Evolutionary conservation across 441 rosid genomes (phyloP), one percentile per base, ranked within the genome.

Genomic region (Erodium trifolium): DNA sequence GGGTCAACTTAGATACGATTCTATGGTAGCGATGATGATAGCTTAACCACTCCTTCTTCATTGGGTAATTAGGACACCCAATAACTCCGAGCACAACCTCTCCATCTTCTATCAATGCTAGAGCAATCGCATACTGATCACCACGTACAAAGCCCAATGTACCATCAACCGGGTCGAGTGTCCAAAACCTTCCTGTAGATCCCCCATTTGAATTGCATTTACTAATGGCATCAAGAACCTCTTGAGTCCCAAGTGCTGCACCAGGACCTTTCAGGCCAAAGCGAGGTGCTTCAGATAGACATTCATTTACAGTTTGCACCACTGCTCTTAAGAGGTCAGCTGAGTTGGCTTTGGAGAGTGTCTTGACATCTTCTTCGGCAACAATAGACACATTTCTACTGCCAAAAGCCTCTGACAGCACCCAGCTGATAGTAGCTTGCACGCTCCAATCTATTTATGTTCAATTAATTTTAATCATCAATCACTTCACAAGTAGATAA

Each of bases 21-120:
- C 87, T 78, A 63, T 87, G 87, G 75, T 87, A 87, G 0, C 86
- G 80, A 43, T 85, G 88, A 60, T 84, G 93, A 78, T 87, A 86
- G 45, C 82, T 80, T 31, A 87, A 74, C 88, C 87, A 87, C 67
- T 86, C 93, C 60, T 86, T 87, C 66, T 79, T 83, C 93, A 84
- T 84, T 0, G 93, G 90, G 78, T 87, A 87, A 72, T 87, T 87
- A 27, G 93, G 93, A 75, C 93, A 87, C 18, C 93, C 93, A 2
- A 87, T 88, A 70, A 87, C 88, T 63, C 93, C 93, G 5, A 87
- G 77, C 75, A 86, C 85, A 55, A 85, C 85, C 63, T 87, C 78
- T 5, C 90, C 93, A 37, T 87, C 81, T 65, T 84, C 90, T 67
- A 87, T 81, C 71, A 87, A 74, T 27, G 90, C 83, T 31, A 87